These are phyloP conservation scores for Hanseniaspora nectarophila DNA, from an alignment of 805 yeast species.

Conservation along the genomic window DNA sequence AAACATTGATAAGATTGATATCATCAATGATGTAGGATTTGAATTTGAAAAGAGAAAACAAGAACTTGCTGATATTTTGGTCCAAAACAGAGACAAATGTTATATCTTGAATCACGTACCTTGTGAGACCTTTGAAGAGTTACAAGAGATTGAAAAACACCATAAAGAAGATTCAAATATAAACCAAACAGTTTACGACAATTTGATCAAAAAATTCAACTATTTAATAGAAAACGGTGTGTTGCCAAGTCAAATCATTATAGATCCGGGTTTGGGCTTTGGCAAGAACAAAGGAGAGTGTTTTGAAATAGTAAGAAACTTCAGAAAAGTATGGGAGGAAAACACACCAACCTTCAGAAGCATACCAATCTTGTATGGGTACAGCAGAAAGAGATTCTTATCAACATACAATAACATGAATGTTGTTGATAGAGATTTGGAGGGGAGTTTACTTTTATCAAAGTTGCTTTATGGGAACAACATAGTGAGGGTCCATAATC, in stretches of 20 bases:
- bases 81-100: slow-evolving; percentile 52
- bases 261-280: slow-evolving; percentile 95
- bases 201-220: slow-evolving; percentile 44
- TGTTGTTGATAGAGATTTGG: slow-evolving; percentile 54
- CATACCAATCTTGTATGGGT: slow-evolving; percentile 67
- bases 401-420: slow-evolving; percentile 45
- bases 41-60: slow-evolving; percentile 39
- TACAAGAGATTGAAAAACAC: neutral
- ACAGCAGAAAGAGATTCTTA: slow-evolving; percentile 78
- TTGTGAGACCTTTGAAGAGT: slow-evolving; percentile 44
- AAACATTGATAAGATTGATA: slow-evolving; percentile 61
- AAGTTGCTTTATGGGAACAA: slow-evolving; percentile 33
- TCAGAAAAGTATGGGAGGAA: slow-evolving; percentile 34
- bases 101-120: slow-evolving; percentile 75
- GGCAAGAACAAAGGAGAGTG: slow-evolving; percentile 76
- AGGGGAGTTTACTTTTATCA: slow-evolving; percentile 58
- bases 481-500: slow-evolving; percentile 24
- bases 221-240: slow-evolving; percentile 55
- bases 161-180: slow-evolving; percentile 39
- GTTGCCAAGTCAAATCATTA: slow-evolving; percentile 75
- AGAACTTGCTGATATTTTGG: slow-evolving; percentile 56
- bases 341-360: slow-evolving; percentile 24
- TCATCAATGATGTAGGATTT: slow-evolving; percentile 81
- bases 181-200: slow-evolving; percentile 50
- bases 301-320: slow-evolving; percentile 45